Conservation (phyloP, 768 basidiomycete genomes). For the Calocera cornea region DNA sequence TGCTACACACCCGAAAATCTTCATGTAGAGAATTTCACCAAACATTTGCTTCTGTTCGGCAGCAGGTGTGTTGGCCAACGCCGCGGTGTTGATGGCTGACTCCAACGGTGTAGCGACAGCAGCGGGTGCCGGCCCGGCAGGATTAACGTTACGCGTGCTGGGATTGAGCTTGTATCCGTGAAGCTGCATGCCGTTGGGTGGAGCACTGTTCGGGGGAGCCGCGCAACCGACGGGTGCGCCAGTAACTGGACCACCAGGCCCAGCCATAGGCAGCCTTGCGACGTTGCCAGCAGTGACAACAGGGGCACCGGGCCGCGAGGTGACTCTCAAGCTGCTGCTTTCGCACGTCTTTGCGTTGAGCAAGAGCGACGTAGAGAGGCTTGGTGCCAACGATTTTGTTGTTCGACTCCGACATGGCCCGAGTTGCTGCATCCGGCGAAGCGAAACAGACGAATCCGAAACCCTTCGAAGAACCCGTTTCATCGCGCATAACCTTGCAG, state of each 20-base stretch:
- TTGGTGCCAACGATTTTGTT: constrained; percentile 99
- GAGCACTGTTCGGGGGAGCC: constrained; percentile 24
- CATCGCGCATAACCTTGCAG: constrained; percentile 98
- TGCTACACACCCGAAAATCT: constrained; percentile 61
- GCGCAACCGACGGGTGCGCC: constrained; percentile 40
- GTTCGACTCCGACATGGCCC: constrained; percentile 99
- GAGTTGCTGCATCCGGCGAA: constrained; percentile 95
- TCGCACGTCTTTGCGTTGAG: constrained; percentile 95
- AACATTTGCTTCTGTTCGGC: constrained; percentile 98
- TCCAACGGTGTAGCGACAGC: constrained; percentile 38
- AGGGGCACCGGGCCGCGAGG: constrained; percentile 62
- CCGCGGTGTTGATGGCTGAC: constrained; percentile 46
- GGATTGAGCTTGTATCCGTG: constrained; percentile 27
- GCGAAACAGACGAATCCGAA: constrained; percentile 99
- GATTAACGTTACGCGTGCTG: constrained; percentile 22
- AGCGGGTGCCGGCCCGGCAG: constrained; percentile 18
- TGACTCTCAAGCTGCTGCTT: constrained; percentile 97
- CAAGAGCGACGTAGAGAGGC: constrained; percentile 95
- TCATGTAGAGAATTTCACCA: constrained; percentile 91
- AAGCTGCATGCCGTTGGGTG: constrained; percentile 20
- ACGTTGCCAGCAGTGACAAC: constrained; percentile 50
- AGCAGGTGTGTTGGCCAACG: constrained; percentile 45
- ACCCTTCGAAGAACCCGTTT: constrained; percentile 82
- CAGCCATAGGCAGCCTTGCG: constrained; percentile 31
- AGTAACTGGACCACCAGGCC: constrained; percentile 18